These are phyloP conservation scores for Vachellia collinsii DNA, from an alignment of 306 rosid species.

Conservation along the genomic window DNA sequence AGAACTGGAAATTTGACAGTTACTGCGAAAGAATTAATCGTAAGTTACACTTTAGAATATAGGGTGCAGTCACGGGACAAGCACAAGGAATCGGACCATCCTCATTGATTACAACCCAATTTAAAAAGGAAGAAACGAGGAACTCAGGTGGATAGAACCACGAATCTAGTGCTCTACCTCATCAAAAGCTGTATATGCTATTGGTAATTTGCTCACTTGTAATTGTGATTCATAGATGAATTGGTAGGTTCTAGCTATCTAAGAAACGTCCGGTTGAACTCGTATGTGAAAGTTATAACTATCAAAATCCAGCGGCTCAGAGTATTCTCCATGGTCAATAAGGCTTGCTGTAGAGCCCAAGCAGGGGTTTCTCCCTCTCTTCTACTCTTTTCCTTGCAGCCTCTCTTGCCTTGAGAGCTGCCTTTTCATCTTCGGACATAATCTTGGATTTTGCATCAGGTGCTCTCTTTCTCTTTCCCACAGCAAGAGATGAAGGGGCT, in stretches of 20 bases:
- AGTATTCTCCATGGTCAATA: slow-evolving; percentile 47
- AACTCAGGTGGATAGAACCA: not conserved
- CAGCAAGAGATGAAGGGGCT: slow-evolving; percentile 71
- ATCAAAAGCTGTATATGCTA: too few relatives aligned
- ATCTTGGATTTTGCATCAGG: slow-evolving; percentile 61
- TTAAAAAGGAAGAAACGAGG: not conserved
- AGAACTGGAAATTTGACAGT: slow-evolving; percentile 5
- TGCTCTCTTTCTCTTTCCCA: slow-evolving; percentile 88
- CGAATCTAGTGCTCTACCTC: not conserved
- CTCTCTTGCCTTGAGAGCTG: slow-evolving; percentile 94
- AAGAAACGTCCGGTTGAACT: not conserved
- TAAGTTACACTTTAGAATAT: slow-evolving; percentile 20
- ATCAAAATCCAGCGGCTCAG: slow-evolving; percentile 31
- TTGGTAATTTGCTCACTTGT: not conserved
- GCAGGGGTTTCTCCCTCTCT: slow-evolving; percentile 85
- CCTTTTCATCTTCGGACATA: slow-evolving; percentile 75
- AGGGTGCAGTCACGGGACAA: slow-evolving; percentile 40
- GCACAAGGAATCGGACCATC: slow-evolving; percentile 26
- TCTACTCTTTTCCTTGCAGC: slow-evolving; percentile 97
- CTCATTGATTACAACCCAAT: slow-evolving; percentile 2
- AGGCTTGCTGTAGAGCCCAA: slow-evolving; percentile 79
- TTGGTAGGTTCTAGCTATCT: not conserved
- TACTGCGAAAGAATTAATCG: slow-evolving; percentile 27
- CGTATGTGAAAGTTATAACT: slow-evolving; percentile 26
- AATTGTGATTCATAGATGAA: not conserved